A percentile compares a stretch with the other conserved stretches of the same genome.
Evolutionary conservation across 345 rosid species (phyloP).

Genomic region (Brassica juncea): DNA sequence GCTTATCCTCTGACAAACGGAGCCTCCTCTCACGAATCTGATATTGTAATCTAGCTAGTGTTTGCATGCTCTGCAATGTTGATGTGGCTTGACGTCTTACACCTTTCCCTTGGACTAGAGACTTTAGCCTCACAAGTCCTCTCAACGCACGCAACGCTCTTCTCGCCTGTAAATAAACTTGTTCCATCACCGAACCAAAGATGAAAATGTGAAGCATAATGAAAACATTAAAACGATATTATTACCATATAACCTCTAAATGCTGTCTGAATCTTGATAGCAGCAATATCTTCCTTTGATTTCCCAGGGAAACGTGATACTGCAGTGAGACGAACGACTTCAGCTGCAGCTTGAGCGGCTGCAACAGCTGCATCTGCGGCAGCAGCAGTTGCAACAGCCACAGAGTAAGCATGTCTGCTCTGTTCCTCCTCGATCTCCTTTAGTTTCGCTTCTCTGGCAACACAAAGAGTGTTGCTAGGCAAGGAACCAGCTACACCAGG

Average conservation of each 20-base stretch:
- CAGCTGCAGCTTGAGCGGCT: slow-evolving; percentile 65
- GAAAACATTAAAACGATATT: slow-evolving; percentile 17
- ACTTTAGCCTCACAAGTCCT: slow-evolving; percentile 82
- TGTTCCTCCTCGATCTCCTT: slow-evolving; percentile 55
- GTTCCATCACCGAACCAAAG: no score
- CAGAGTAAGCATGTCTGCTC: slow-evolving; percentile 64
- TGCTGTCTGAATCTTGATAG: slow-evolving; percentile 75
- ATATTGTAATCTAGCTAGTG: slow-evolving; percentile 75
- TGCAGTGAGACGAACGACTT: slow-evolving; percentile 61
- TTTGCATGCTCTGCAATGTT: slow-evolving; percentile 89
- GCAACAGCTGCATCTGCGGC: slow-evolving; percentile 70
- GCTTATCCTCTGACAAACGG: slow-evolving; percentile 81
- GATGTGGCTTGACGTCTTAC: slow-evolving; percentile 78
- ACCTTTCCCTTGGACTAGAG: slow-evolving; percentile 66
- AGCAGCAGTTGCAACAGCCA: slow-evolving; percentile 64
- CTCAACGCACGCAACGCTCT: slow-evolving; percentile 84
- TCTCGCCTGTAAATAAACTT: no score
- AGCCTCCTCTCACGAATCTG: slow-evolving; percentile 75
- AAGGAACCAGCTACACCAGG: slow-evolving; percentile 40
- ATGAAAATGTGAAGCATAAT: no score
- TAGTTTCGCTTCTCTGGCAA: slow-evolving; percentile 45
- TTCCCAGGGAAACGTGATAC: slow-evolving; percentile 51
- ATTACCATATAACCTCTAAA: slow-evolving; percentile 72
- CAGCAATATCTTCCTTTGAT: slow-evolving; percentile 65
- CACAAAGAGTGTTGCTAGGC: slow-evolving; percentile 13